A percentile compares a stretch with the other conserved stretches of the same genome.
Conservation (phyloP, 2,329 filamentous ascomycete genomes). For the Penicillium sclerotiorum region DNA sequence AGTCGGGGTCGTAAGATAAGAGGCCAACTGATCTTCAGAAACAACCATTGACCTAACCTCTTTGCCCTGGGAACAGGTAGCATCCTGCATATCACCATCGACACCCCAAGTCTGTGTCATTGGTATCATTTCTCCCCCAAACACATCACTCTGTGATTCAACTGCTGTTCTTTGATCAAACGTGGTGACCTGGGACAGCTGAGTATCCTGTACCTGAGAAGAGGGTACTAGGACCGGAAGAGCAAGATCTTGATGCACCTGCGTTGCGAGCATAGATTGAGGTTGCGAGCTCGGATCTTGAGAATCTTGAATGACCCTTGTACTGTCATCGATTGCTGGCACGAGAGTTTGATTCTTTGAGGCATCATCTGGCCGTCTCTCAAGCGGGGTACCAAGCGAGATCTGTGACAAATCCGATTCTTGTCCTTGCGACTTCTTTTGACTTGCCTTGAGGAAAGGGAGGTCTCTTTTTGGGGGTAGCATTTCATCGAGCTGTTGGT, state of each 20-base stretch:
- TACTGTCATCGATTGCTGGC: not conserved
- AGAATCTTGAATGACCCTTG: not conserved
- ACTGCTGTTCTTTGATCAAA: too few relatives aligned
- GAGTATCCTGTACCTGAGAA: not conserved
- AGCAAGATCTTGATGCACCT: conserved; percentile 6
- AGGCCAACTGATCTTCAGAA: conserved; percentile 29
- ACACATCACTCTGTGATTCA: not conserved
- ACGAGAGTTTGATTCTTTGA: not conserved
- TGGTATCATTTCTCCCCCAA: not conserved
- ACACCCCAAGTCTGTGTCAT: not conserved
- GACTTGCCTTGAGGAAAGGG: conserved; percentile 39
- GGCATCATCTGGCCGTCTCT: not conserved
- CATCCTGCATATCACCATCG: not conserved
- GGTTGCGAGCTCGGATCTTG: conserved; percentile 6
- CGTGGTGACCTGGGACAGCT: not conserved
- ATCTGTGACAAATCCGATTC: not conserved
- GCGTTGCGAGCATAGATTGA: conserved; percentile 9
- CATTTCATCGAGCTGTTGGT: conserved; percentile 34
- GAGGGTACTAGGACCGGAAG: not conserved
- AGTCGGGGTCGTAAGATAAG: conserved; percentile 34
- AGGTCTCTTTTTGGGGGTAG: conserved; percentile 48
- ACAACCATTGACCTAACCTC: not conserved
- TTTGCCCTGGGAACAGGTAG: not conserved
- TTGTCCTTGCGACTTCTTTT: conserved; percentile 19
- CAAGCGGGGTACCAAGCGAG: not conserved